phyloP scores from a whole-genome alignment of 2,329 filamentous ascomycete genomes.

The Fusarium globosum region DNA sequence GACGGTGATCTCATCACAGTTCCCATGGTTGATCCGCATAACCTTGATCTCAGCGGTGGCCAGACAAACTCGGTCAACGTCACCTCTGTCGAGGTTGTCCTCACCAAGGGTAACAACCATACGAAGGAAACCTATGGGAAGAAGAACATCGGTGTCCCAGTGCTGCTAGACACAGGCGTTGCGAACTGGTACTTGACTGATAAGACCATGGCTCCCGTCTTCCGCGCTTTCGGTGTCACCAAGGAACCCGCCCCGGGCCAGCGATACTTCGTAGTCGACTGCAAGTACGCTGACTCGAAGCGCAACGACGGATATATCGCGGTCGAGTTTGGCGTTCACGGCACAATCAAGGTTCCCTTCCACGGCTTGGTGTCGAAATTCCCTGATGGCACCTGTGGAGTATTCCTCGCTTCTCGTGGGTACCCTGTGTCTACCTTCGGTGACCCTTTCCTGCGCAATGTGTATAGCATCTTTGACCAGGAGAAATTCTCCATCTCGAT shows the following conservation, averaged over 20 bases:
- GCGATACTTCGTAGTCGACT: not conserved
- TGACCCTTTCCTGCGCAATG: constrained; percentile 2
- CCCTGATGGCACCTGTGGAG: not conserved
- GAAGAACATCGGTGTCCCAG: not conserved
- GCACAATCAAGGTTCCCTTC: not conserved
- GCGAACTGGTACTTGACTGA: not conserved
- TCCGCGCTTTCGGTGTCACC: not conserved
- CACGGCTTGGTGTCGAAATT: constrained; percentile 2
- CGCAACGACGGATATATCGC: not conserved
- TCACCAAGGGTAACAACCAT: not conserved
- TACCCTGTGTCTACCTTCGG: not conserved
- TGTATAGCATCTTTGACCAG: constrained; percentile 13
- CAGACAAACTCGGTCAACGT: not conserved
- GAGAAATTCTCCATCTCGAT: not conserved
- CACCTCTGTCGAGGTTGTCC: not conserved
- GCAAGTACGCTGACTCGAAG: not conserved
- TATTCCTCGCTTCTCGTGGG: not conserved
- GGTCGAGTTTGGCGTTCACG: not conserved
- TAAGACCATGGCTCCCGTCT: not conserved
- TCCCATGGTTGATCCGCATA: not conserved
- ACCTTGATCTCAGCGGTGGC: not conserved
- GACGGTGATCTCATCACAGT: not conserved
- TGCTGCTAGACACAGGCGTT: not conserved
- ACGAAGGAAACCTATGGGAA: not conserved
- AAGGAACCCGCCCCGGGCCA: not conserved